Evolutionary conservation across 352 stramenopile genomes (phyloP).

Genomic region (Globisporangium sylvaticum): DNA sequence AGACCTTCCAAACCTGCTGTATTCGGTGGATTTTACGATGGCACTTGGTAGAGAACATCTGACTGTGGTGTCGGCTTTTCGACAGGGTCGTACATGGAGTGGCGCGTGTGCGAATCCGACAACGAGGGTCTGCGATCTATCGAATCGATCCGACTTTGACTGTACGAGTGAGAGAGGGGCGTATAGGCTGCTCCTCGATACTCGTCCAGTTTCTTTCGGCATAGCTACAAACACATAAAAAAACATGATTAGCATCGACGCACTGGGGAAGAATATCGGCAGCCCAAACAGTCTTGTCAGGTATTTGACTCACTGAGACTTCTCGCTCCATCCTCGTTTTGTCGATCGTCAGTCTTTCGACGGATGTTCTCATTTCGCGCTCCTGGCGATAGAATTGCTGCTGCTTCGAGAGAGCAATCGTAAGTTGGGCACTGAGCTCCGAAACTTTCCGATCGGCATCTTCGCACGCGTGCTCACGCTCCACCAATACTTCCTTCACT

Average conservation of each 20-base stretch:
- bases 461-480: slow-evolving; percentile 63
- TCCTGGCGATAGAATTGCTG: slow-evolving; percentile 73
- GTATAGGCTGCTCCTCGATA: slow-evolving; percentile 40
- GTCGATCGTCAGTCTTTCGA: slow-evolving; percentile 61
- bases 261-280: too few species aligned
- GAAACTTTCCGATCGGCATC: slow-evolving; percentile 65
- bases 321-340: slow-evolving; percentile 65
- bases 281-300: background rate
- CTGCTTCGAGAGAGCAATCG: slow-evolving; percentile 64
- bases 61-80: slow-evolving; percentile 20
- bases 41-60: slow-evolving; percentile 27
- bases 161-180: slow-evolving; percentile 18
- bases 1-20: background rate
- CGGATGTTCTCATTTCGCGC: slow-evolving; percentile 49
- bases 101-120: slow-evolving; percentile 13
- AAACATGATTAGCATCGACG: background rate
- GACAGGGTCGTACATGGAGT: slow-evolving; percentile 17
- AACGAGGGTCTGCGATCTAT: background rate
- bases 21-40: slow-evolving; percentile 15
- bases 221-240: slow-evolving; percentile 23
- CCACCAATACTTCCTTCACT: slow-evolving; percentile 44
- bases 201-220: slow-evolving; percentile 56
- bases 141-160: slow-evolving; percentile 7
- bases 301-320: slow-evolving; percentile 25
- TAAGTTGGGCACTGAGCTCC: slow-evolving; percentile 64